Evolutionary conservation across 1,139 yeast genomes (phyloP), one percentile per base, ranked within the genome.

Genomic region (Zygoascus sp.): DNA sequence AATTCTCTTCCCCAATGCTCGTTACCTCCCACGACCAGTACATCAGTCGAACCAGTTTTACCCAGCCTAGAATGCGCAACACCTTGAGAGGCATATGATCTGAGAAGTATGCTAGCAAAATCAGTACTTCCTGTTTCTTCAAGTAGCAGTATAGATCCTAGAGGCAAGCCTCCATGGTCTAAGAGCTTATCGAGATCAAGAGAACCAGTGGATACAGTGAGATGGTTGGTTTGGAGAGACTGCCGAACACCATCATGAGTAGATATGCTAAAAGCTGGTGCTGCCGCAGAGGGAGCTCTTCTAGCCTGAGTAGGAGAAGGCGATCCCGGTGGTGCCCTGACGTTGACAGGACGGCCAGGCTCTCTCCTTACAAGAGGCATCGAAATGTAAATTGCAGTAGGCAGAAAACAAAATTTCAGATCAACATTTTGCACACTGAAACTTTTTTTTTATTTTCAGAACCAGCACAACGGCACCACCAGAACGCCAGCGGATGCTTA

Each of bases 41-140:
- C 74, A 15, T 47, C 50, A 2, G 69, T 63, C 11, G 58, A 56
- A 5, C 51, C 56, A 10, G 52, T 40, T 59, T 64, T 17, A 50
- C 54, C 38, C 59, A 62, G 25, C 51, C 96, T 69, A 56, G 77
- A 76, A 48, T 90, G 96, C 2, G 80, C 60, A 2, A 89, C 68
- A 10, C 97, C 96, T 61, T 87, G 95, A 0, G 95, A 76, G 1
- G 87, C 81, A 70, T 81, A 86, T 2, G 80, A 72, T 53, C 92
- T 78, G 32, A 82, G 63, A 34, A 92, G 57, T 10, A 86, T 81
- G n/a, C 89, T 76, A 2, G 85, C 75, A 62, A 89, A 92, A 60
- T 92, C 97, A 0, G 98, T 90, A 13, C 94, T 82, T 0, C 96
- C 95, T 11, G 80, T 76, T 61, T 92, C 98, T 61, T 88, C 92